Base-by-base conservation (phyloP, 192 early-diverging fungal genomes). In the Martensiomyces pterosporus region DNA sequence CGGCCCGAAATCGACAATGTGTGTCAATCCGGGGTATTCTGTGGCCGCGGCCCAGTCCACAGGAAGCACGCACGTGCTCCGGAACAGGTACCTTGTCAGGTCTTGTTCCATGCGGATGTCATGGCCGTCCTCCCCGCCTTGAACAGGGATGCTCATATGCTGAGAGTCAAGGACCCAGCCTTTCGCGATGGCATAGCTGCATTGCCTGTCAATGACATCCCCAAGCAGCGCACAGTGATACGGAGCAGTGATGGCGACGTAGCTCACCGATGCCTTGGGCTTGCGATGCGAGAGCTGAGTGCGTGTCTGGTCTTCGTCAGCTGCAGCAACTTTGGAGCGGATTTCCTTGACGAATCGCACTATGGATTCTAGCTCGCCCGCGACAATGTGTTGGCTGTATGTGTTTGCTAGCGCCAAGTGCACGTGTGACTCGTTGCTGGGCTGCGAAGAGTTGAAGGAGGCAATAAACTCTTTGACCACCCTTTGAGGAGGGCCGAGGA, bases 1-100 rank as follows among this genome's bases (percentile, higher is more conserved):
- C 0, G 93, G 90, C 13, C 94, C 92, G 75, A 95, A 98, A 69
- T 98, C 94, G 18, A 98, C 78, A 15, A 94, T 80, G 67, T 98
- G 94, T 9, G 92, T 90, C 52, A 80, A 74, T 5, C 21, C 77
- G 8, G 68, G 41, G 24, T 60, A 63, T 17, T 66, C 73, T n/a
- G 80, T 72, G 12, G 79, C 61, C 54, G 25, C 67, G 60, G 70
- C 86, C 92, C 54, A 87, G 62, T 61, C 77, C 44, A 59, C 85
- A 0, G 50, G 57, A 71, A 65, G 81, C 76, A 57, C 86, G 58
- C 52, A 92, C 64, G 51, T 87, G 78, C 58, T 81, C 52, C 44
- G 58, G 1, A 93, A 74, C 24, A 98, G 52, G 15, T 81, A 83
- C 22, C 60, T 33, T 1, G 88, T 87, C 23, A 97, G 39, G 27